A percentile compares a stretch with the other conserved stretches of the same genome.
Conservation (phyloP, 2,329 filamentous ascomycete species). For the Ascochyta lentis region DNA sequence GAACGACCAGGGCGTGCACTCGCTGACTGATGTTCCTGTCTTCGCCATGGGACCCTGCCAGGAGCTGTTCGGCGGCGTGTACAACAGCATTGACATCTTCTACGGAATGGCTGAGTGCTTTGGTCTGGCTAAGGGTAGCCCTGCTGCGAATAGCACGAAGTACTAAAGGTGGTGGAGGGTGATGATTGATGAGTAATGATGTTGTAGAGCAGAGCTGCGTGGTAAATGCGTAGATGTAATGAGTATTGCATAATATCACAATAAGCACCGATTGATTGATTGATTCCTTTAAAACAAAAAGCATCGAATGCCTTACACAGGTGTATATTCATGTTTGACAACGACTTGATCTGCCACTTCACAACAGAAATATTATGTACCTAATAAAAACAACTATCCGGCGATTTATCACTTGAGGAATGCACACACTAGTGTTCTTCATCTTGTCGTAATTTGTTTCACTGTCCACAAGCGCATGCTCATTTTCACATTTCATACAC, state of each 20-base stretch:
- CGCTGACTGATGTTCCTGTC: constrained; percentile 58
- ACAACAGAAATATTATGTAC: too few species aligned
- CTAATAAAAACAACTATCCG: too few species aligned
- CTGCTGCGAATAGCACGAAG: constrained; percentile 7
- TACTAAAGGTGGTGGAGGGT: background rate
- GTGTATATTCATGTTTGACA: too few species aligned
- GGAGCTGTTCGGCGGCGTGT: constrained; percentile 74
- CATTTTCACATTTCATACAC: too few species aligned
- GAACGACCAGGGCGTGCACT: constrained; percentile 63
- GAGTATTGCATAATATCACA: constrained; percentile 1
- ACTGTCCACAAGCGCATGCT: too few species aligned
- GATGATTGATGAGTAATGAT: constrained; percentile 17
- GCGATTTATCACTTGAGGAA: too few species aligned
- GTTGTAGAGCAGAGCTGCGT: constrained; percentile 10
- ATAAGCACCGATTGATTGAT: too few species aligned
- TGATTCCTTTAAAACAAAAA: too few species aligned
- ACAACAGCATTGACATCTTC: constrained; percentile 75
- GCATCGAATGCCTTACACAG: too few species aligned
- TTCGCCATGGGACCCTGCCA: constrained; percentile 82
- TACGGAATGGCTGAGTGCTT: constrained; percentile 75
- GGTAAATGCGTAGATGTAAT: constrained; percentile 4
- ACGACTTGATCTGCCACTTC: too few species aligned
- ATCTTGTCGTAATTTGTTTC: too few species aligned
- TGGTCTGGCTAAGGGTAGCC: constrained; percentile 51
- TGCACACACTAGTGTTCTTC: too few species aligned